Conservation (phyloP, 441 rosid genomes). For the Pelargonium australe region DNA sequence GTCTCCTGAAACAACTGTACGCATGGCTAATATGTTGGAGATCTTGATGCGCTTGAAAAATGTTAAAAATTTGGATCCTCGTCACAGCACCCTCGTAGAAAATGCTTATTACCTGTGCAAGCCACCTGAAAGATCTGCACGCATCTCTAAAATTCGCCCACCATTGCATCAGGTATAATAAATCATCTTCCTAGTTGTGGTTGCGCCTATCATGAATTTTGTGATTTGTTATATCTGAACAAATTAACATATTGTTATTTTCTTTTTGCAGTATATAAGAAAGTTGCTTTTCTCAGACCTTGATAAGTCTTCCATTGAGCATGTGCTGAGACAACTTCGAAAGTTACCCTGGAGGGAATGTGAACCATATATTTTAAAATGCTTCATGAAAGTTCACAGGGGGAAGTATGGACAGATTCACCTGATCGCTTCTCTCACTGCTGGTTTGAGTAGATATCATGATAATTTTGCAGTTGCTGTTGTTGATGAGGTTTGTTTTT, state of each 20-base stretch:
- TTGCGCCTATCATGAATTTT: conserved; percentile 13
- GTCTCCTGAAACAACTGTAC: conserved; percentile 87
- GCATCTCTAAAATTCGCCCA: conserved; percentile 83
- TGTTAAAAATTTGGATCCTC: conserved; percentile 97
- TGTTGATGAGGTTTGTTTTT: conserved; percentile 85
- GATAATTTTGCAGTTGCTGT: conserved; percentile 97
- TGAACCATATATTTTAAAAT: conserved; percentile 83
- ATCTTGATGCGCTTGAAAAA: conserved; percentile 99
- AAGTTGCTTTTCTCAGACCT: conserved; percentile 92
- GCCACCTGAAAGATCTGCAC: conserved; percentile 98
- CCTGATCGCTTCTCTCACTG: conserved; percentile 92
- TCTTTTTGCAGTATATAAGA: conserved; percentile 74
- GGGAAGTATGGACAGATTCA: conserved; percentile 98
- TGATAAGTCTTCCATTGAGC: conserved; percentile 85
- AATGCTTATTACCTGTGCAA: conserved; percentile 98
- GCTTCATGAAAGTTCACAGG: conserved; percentile 96
- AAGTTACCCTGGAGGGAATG: conserved; percentile 97
- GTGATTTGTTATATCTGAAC: conserved; percentile 8
- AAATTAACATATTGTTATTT: not conserved
- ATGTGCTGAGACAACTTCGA: conserved; percentile 95
- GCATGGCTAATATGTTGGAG: conserved; percentile 98
- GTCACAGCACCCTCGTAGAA: conserved; percentile 97
- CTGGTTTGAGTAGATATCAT: conserved; percentile 96
- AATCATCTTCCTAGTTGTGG: conserved; percentile 12
- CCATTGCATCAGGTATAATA: conserved; percentile 79